Conservation (phyloP, 345 rosid species). For the Citrus maxima region DNA sequence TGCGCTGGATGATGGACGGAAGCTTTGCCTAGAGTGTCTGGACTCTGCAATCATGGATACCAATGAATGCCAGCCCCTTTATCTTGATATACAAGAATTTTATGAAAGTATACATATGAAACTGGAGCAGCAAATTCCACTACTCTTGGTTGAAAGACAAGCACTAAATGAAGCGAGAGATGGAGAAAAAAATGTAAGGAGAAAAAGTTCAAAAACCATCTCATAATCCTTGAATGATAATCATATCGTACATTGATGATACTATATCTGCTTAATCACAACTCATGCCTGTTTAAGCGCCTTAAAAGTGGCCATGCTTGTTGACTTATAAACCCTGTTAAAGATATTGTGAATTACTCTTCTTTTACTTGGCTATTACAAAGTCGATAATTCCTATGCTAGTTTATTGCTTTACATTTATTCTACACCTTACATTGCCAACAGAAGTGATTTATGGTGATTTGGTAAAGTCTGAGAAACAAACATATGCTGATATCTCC, state of each 20-base stretch:
- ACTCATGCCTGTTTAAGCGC: constrained; percentile 3
- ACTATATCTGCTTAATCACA: background rate
- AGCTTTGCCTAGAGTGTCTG: constrained; percentile 90
- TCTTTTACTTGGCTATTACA: background rate
- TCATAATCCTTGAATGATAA: background rate
- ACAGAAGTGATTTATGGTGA: background rate
- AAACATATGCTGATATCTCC: background rate
- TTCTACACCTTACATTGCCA: background rate
- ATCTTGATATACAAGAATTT: constrained; percentile 70
- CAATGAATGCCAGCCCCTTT: constrained; percentile 80
- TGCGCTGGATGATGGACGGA: constrained; percentile 84
- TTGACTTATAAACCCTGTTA: background rate
- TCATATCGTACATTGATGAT: background rate
- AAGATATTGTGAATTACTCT: background rate
- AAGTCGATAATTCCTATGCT: background rate
- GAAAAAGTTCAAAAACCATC: background rate
- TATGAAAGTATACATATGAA: constrained; percentile 82
- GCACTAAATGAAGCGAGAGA: constrained; percentile 96
- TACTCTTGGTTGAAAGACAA: constrained; percentile 93
- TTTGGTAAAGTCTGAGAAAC: background rate
- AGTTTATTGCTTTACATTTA: background rate
- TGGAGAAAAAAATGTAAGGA: constrained; percentile 84
- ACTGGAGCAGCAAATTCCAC: constrained; percentile 82
- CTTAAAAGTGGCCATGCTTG: background rate
- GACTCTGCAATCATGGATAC: constrained; percentile 98